Base-by-base conservation (phyloP, 768 basidiomycete genomes). In the Leccinum subtestaceum region DNA sequence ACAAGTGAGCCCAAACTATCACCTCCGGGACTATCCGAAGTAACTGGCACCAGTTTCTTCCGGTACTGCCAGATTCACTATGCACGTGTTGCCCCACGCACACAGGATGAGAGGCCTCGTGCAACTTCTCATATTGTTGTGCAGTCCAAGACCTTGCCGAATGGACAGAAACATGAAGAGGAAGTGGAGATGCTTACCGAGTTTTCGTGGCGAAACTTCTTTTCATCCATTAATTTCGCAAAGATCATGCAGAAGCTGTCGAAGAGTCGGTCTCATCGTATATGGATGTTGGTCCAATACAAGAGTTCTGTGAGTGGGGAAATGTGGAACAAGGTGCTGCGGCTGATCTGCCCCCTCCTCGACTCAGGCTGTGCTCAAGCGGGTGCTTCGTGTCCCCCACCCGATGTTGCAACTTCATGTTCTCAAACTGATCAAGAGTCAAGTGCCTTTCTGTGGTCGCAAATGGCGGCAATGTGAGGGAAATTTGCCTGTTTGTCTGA, bases 241-340 rank as follows among this genome's bases (percentile, higher is more conserved):
- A 95, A 94, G 73, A 91, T 99, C 62, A 89, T 99, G 86, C 96
- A 99, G 72, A 98, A 98, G 74, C 72, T 99, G 61, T 95, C 95
- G 2, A 99, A 99, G 74, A 88, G 90, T 63, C 86, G 95, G 38
- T 92, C 92, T 2, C 94, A 98, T 73, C 83, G 97, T 23, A 97
- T 98, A 59, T 88, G 91, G 79, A 91, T 98, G 84, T 80, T 99
- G 53, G 93, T 95, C 8, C 95, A 97, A 68, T 98, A 98, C 78
- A 99, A 98, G 79, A 95, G 93, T 70, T 96, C 95, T 34, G 95
- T 97, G 64, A 68, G 88, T 73, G 15, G 29, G 23, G n/a, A 21
- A 46, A 45, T 13, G 13, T 38, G 13, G 47, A 53, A 46, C 31
- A 40, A 45, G 19, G n/a, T 6, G 9, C 19, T 12, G 10, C 6